Evolutionary conservation across 208 protist genomes (phyloP), one percentile per base, ranked within the genome.

Genomic region (Lotmaria passim): DNA sequence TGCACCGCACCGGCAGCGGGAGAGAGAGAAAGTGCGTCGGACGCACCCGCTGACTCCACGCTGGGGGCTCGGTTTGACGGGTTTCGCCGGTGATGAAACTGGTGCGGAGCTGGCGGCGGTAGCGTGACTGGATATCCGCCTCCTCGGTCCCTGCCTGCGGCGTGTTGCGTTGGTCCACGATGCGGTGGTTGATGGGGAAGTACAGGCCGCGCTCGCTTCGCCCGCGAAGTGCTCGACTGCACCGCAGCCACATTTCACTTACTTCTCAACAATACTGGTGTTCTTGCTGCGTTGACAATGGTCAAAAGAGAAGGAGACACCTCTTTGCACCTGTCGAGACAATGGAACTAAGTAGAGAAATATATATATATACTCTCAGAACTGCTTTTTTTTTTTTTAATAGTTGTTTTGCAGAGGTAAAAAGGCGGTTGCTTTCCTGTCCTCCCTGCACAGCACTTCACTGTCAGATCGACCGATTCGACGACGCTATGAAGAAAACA

Each of bases 161-260:
- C n/a, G 83, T 60, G 53, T 91, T 72, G 33, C 91, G 87, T 28
- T 72, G 61, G 55, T 96, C 91, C 7, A 90, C 73, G 43, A 92
- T 93, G 56, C 91, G 91, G 69, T 91, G 86, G 67, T 93, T 92
- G 48, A 96, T 94, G 60, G 91, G 91, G 67, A 94, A 96, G 75
- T 93, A 96, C 53, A 96, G 76, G 19, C 91, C 91, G 15, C 78
- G 78, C 64, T 91, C 87, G 38, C 72, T 68, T 24, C 72, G 75
- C 28, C 75, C 80, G 24, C 74, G 56, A 15, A 83, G 59, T 26
- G 53, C 6, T 39, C 74, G 59, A 30, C 56, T 59, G 50, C 81
- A 63, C 11, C 72, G 65, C 65, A 88, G 43, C 82, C 82, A 84
- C 72, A 63, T 73, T 7, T 26, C 14, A 38, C 24, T 56, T 59